Conservation (phyloP, 176 grass and related monocot species). For the Puccinellia tenuiflora region DNA sequence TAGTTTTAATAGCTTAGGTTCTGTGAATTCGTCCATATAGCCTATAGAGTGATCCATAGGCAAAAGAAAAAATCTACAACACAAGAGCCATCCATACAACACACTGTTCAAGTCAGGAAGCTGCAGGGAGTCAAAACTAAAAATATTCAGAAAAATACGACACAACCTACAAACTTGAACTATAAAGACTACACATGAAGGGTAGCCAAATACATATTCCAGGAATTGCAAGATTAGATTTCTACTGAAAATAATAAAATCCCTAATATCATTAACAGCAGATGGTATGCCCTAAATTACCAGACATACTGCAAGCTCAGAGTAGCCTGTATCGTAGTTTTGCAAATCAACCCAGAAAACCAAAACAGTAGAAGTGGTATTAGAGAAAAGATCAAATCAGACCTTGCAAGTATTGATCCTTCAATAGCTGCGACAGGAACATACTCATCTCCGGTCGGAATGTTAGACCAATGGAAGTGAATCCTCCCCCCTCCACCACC, state of each 20-base stretch:
- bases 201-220: background rate
- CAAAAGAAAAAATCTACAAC: background rate
- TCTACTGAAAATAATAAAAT: background rate
- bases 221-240: background rate
- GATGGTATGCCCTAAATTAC: conserved; percentile 16
- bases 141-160: background rate
- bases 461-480: conserved; percentile 96
- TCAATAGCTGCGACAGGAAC: conserved; percentile 73
- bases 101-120: background rate
- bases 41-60: background rate
- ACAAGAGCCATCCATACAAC: background rate
- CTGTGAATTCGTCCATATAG: background rate
- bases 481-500: conserved; percentile 96
- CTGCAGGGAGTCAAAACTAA: background rate
- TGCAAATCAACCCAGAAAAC: conserved; percentile 15
- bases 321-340: background rate
- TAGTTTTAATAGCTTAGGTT: background rate
- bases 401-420: conserved; percentile 87
- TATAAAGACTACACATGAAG: too few relatives aligned
- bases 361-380: conserved; percentile 12
- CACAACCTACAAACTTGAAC: background rate
- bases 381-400: conserved; percentile 22
- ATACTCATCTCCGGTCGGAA: conserved; percentile 95
- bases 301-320: background rate
- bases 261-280: conserved; percentile 5